Base-by-base conservation (phyloP, 192 early-diverging fungal species). In the Coemansia sp. region DNA sequence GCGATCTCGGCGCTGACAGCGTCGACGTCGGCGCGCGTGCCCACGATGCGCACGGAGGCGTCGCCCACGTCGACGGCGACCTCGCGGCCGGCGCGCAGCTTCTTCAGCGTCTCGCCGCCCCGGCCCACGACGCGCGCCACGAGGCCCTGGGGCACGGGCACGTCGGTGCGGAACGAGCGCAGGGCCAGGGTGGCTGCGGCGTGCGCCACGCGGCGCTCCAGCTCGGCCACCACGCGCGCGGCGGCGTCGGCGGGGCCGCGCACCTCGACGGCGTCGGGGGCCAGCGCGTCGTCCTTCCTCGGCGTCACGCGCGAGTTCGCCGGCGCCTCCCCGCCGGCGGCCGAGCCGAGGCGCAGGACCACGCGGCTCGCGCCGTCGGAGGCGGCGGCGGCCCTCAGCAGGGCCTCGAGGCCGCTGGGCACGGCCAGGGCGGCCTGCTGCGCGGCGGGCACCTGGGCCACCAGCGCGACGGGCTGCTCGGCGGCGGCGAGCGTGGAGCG, bases 51-150 rank as follows among this genome's bases (percentile, higher is more conserved):
- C 29, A 97, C 92, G 2, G 48, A 23, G 41, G 37, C 57, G 19
- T 61, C 34, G 41, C 46, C 53, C 58, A 91, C 78, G 64, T 92
- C 91, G 67, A 93, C 82, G 37, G 80, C 85, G 51, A 99, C 91
- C 64, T 88, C 86, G 66, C 89, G 86, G 72, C 90, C 88, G 15
- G 90, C 87, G 66, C 89, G 93, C 38, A 97, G 67, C 53, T 89
- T 88, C 70, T 88, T 92, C 60, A 99, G 87, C 66, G 88, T 87
- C 66, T 89, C 90, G 69, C 95, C 95, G 29, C 89, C 90, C 70
- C 93, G 93, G n/a, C 97, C 97, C 68, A 98, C 94, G 27, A 99
- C 85, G 73, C 88, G 92, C 29, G 87, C 85, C 68, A 84, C 88
- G 66, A 78, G 85, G 58, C 68, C 74, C 25, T 86, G 84, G 36